phyloP scores from a whole-genome alignment of 78 protist species.

The Monosiga brevicollis region DNA sequence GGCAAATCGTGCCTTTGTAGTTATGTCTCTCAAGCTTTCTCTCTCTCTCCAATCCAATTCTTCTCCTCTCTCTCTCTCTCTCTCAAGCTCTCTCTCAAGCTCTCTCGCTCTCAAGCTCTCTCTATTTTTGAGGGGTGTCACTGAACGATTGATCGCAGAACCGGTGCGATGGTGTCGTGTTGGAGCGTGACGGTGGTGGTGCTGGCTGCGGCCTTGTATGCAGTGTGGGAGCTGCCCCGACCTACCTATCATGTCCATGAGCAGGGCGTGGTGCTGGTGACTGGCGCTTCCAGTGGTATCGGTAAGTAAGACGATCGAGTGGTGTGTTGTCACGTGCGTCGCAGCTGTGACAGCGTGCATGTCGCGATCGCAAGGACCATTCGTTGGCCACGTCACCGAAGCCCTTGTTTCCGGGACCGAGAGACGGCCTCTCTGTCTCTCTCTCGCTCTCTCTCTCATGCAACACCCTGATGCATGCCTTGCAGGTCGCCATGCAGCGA shows the following conservation, averaged over 20 bases:
- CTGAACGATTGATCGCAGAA: too few species aligned
- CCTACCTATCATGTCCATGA: not conserved
- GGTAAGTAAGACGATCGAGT: too few species aligned
- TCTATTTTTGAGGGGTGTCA: too few species aligned
- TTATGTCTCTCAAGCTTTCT: too few species aligned
- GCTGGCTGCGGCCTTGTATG: not conserved
- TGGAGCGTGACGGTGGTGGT: not conserved
- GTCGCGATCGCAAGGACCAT: too few species aligned
- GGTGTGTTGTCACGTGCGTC: too few species aligned
- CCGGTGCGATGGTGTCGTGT: not conserved
- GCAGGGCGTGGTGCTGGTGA: not conserved
- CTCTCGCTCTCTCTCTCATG: too few species aligned
- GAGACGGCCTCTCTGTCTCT: too few species aligned
- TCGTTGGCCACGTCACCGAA: too few species aligned
- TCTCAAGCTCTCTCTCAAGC: not conserved
- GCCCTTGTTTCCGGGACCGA: too few species aligned
- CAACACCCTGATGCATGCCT: too few species aligned
- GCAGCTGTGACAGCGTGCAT: too few species aligned
- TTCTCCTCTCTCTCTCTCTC: not conserved
- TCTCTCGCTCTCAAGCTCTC: not conserved
- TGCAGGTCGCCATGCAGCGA: not conserved
- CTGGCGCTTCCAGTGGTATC: not conserved
- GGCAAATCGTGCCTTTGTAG: not conserved
- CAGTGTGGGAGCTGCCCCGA: not conserved
- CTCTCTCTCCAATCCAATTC: not conserved